Base-by-base conservation (phyloP, 2,329 filamentous ascomycete genomes). In the Drechslera avenae region DNA sequence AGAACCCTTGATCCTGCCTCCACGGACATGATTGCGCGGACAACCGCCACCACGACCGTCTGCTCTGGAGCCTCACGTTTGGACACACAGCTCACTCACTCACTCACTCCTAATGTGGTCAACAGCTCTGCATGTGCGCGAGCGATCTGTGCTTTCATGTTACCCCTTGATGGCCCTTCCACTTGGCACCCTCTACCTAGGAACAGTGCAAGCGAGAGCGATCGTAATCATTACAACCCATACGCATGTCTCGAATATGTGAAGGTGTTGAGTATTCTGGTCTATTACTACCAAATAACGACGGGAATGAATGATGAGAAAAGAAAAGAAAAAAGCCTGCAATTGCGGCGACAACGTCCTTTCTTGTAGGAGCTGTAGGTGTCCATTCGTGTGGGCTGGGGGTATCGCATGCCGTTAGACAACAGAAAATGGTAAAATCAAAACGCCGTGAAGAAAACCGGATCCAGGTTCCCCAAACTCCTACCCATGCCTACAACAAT, bases 401-500 rank as follows among this genome's bases (percentile, higher is more conserved):
- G 52, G 52, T 54, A 54, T 54, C 52, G 52, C 47, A 54, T 54
- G 49, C 49, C 44, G 39, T 51, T 16, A 32, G 43, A 44, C 32
- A 39, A 39, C 16, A 28, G 32, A 47, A n/a, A 23, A 30, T 14
- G 40, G 43, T 39, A 19, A 12, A 39, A 33, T 31, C n/a, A n/a
- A 48, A 50, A 64, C 64, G 58, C 64, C 64, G 39, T 39, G 33
- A 44, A 41, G 39, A 46, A 58, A 41, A 37, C 50, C 35, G 37
- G 19, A 35, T 35, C 41, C 54, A 35, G 52, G 36, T 50, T 54
- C 46, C 56, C 46, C 31, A 43, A 49, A 56, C 53, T 56, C 57
- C 56, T 46, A 50, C 54, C 49, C 61, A 65, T 65, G 59, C 63
- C 59, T 51, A 56, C 46, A 48, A 48, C 33, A 30, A 43, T 59